Percentiles rank a stretch among this genome's conserved stretches.
phyloP scores from a whole-genome alignment of 768 basidiomycete species.

The Sistotremastrum suecicum region DNA sequence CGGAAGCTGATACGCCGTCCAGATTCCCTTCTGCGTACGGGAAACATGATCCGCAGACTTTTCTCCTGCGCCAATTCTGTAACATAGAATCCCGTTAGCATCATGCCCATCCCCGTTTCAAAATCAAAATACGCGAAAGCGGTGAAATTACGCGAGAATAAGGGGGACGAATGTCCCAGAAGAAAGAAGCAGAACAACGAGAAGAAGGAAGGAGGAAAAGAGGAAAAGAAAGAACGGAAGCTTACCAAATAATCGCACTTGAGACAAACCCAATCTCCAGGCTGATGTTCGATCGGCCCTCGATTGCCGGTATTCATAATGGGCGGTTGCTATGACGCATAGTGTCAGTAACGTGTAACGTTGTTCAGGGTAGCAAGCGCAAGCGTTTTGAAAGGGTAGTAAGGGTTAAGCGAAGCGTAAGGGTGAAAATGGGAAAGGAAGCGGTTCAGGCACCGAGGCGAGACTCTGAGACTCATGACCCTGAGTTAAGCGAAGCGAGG shows the following conservation, averaged over 20 bases:
- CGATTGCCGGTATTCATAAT: conserved; percentile 83
- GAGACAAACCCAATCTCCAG: conserved; percentile 66
- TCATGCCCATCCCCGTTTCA: neutral
- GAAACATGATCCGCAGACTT: conserved; percentile 81
- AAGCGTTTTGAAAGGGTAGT: neutral
- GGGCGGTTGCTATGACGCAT: conserved; percentile 48
- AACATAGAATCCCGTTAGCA: neutral
- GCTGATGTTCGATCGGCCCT: conserved; percentile 73
- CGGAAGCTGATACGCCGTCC: conserved; percentile 72
- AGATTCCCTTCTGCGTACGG: conserved; percentile 84
- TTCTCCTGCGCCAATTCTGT: conserved; percentile 67
- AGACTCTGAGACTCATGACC: too few relatives aligned
- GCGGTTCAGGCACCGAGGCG: too few relatives aligned
- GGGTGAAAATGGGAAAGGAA: neutral
- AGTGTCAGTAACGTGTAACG: conserved; percentile 3
- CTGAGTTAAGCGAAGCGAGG: too few relatives aligned
- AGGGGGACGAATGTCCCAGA: too few relatives aligned
- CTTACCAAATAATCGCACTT: conserved; percentile 62
- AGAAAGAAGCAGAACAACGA: neutral
- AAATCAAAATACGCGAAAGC: neutral
- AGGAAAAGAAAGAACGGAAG: neutral
- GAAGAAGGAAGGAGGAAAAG: neutral
- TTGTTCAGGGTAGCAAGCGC: neutral
- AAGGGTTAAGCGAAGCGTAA: neutral
- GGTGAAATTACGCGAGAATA: too few relatives aligned